Evolutionary conservation across 352 stramenopile genomes (phyloP), one percentile per base, ranked within the genome.

Genomic region (Phytopythium oedochilum): DNA sequence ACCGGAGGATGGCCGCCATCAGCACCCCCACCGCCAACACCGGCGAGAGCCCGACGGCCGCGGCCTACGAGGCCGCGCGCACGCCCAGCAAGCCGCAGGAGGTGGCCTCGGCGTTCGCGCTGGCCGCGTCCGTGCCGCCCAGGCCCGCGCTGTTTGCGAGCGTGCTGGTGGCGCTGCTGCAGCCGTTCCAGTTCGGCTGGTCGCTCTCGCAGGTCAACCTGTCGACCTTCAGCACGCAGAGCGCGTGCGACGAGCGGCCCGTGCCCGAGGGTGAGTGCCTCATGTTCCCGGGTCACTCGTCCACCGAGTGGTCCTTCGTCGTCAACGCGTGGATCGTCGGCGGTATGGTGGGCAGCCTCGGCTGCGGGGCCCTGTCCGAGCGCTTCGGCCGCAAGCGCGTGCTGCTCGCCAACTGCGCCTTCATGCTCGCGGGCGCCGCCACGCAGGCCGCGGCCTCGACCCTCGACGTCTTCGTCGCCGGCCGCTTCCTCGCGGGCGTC

Each of bases 241-340:
- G 60, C 39, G 64, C 61, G 26, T 86, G 75, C 32, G 52, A 73
- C 11, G 63, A 59, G 0, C 63, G 56, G 25, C 75, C 72, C 6
- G 66, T 83, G 1, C 47, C 31, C 8, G 34, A 50, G 5, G 70
- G 63, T 29, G 75, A 64, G n/a, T 86, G 75, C 54, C 48, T 83
- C n/a, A 74, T 86, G 61, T 86, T 87, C 55, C 70, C 73, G 11
- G 70, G 70, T 12, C 77, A 85, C 61, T 64, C 74, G 3, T 55
- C 59, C 7, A 50, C 36, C 12, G 53, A 85, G 43, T 88, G 74
- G 74, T 71, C 58, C 14, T 68, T 61, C 31, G 68, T 72, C 25
- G 65, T 82, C 26, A 77, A 78, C 50, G 48, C 56, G 18, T 82
- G 71, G 71, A 64, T 82, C 58, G 51, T 77, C 32, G 71, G 69